Percentiles rank a stretch among this genome's conserved stretches.
Evolutionary conservation across 305 asterid genomes (phyloP).

Genomic region (Rubia balearica): DNA sequence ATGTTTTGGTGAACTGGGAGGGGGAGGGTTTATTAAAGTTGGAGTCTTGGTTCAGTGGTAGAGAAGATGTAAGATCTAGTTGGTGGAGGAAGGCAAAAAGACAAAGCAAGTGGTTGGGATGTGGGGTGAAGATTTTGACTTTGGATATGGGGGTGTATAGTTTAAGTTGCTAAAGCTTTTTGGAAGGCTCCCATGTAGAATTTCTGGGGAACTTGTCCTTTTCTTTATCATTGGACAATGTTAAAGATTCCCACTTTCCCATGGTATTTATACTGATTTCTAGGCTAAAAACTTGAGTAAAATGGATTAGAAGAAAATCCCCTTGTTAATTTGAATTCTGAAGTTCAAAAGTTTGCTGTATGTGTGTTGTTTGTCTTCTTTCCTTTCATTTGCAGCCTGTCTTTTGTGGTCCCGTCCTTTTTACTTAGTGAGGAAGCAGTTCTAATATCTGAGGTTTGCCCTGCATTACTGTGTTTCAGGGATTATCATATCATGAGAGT

Average conservation of each 20-base stretch:
- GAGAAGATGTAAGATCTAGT: slow-evolving; percentile 18
- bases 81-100: slow-evolving; percentile 17
- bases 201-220: slow-evolving; percentile 23
- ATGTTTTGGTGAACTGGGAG: slow-evolving; percentile 11
- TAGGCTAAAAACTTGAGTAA: background rate
- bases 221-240: slow-evolving; percentile 22
- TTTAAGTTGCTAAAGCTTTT: slow-evolving; percentile 13
- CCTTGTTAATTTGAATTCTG: background rate
- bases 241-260: slow-evolving; percentile 22
- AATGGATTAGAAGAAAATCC: background rate
- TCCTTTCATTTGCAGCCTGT: background rate
- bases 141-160: slow-evolving; percentile 11
- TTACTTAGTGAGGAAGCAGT: background rate
- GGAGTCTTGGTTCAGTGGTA: slow-evolving; percentile 6
- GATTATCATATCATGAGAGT: background rate
- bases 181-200: slow-evolving; percentile 9
- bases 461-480: background rate
- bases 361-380: background rate
- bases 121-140: slow-evolving; percentile 25
- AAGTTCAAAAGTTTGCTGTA: background rate
- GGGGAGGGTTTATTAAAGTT: slow-evolving; percentile 8
- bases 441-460: background rate
- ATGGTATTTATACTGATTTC: background rate
- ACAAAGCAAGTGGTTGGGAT: slow-evolving; percentile 29
- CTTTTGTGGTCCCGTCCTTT: background rate